These are phyloP conservation scores for Carex cristatella DNA, from an alignment of 176 grass and related monocot species.

Conservation along the genomic window DNA sequence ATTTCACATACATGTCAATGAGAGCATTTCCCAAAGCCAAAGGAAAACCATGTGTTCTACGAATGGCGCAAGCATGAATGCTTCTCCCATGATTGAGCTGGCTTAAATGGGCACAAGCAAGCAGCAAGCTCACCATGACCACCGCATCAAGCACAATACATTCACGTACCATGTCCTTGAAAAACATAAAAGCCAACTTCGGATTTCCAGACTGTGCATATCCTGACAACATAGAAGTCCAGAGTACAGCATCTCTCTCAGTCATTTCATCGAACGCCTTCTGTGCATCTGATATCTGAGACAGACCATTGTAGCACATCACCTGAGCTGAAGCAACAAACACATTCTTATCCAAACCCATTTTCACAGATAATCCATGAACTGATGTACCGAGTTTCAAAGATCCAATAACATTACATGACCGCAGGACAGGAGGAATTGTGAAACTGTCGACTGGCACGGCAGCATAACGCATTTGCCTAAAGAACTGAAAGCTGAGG, in stretches of 20 bases:
- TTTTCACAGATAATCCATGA: slow-evolving; percentile 46
- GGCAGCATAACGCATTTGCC: slow-evolving; percentile 36
- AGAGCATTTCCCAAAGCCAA: slow-evolving; percentile 53
- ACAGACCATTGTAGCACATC: slow-evolving; percentile 33
- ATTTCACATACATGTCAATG: slow-evolving; percentile 71
- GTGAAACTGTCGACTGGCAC: slow-evolving; percentile 47
- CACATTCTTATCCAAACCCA: slow-evolving; percentile 33
- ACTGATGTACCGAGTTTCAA: slow-evolving; percentile 24
- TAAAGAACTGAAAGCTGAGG: slow-evolving; percentile 37
- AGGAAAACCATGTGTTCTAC: slow-evolving; percentile 27
- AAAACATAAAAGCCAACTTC: slow-evolving; percentile 35
- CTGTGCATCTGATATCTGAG: slow-evolving; percentile 35
- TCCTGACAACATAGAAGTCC: slow-evolving; percentile 70
- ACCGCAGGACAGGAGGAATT: slow-evolving; percentile 48
- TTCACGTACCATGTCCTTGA: slow-evolving; percentile 36
- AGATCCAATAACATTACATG: slow-evolving; percentile 32
- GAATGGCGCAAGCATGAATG: slow-evolving; percentile 38
- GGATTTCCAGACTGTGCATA: slow-evolving; percentile 46
- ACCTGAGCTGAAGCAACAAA: slow-evolving; percentile 56
- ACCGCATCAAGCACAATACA: slow-evolving; percentile 44
- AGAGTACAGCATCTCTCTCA: slow-evolving; percentile 51
- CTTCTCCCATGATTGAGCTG: slow-evolving; percentile 37
- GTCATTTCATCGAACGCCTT: slow-evolving; percentile 56
- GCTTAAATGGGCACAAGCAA: slow-evolving; percentile 49
- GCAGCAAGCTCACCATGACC: slow-evolving; percentile 64